Conservation (phyloP, 2,329 filamentous ascomycete species). For the Penicillium sp. region DNA sequence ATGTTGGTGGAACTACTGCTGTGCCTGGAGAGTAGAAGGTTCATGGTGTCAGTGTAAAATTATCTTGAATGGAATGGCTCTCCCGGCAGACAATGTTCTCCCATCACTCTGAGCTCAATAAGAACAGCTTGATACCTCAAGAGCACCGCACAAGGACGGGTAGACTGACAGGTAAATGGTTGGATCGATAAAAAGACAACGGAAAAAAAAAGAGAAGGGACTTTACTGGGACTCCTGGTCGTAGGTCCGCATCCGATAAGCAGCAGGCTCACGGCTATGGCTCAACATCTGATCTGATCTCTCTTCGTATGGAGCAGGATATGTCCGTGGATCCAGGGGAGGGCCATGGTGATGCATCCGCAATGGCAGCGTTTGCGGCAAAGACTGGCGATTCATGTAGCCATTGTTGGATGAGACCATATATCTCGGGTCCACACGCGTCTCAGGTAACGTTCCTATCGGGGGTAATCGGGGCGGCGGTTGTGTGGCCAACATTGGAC, state of each 20-base stretch:
- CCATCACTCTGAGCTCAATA: not conserved
- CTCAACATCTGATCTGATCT: conserved; percentile 19
- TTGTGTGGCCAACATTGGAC: conserved; percentile 14
- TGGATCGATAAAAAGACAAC: conserved; percentile 19
- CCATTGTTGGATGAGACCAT: conserved; percentile 24
- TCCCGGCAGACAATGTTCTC: not conserved
- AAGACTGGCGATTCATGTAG: conserved; percentile 20
- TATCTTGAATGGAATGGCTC: conserved; percentile 1
- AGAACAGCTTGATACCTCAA: not conserved
- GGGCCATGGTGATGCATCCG: conserved; percentile 17
- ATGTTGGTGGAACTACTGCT: conserved; percentile 33
- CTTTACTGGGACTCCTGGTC: conserved; percentile 42
- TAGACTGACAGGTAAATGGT: conserved; percentile 18
- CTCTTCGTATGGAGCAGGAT: conserved; percentile 26
- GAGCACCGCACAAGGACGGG: conserved; percentile 16
- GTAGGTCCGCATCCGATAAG: conserved; percentile 28
- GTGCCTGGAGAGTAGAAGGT: conserved; percentile 20
- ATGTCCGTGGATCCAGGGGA: conserved; percentile 18
- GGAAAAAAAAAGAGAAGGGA: conserved; percentile 22
- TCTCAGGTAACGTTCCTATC: conserved; percentile 21
- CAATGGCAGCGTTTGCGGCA: conserved; percentile 23
- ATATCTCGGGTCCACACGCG: conserved; percentile 27
- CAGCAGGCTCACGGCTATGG: conserved; percentile 29
- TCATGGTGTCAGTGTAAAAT: conserved; percentile 21
- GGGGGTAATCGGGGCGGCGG: conserved; percentile 19